Evolutionary conservation across 306 rosid species (phyloP), one percentile per base, ranked within the genome.

Genomic region (Quercus engelmannii): DNA sequence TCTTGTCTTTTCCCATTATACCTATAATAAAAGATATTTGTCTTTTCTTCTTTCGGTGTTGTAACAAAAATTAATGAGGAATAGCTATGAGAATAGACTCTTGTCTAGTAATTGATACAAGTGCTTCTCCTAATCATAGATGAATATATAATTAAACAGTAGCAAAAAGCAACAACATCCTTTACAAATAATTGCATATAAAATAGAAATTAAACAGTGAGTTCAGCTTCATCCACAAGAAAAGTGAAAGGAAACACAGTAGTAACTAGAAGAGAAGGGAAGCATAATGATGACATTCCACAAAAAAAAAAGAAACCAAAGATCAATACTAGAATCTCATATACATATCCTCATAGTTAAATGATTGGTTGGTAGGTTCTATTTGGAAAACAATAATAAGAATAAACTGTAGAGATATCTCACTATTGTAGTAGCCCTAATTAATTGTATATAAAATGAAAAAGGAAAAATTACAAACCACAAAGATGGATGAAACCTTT

Each of bases 311-410:
- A 43, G 74, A 73, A 59, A 79, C 83, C 75, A 71, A 54, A 82
- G 55, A 81, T 79, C 76, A 86, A 82, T 75, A 77, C 80, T 43
- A 74, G 79, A 73, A 74, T 86, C 90, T 80, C 83, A 85, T 85
- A 75, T 76, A 84, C 78, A 84, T 51, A 87, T 85, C 77, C 80
- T 83, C 86, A 63, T 75, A 77, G 72, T 82, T 55, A 81, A 89
- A 89, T 85, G 88, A 89, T 85, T 83, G 87, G 77, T 64, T 82
- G 74, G 80, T 76, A 80, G 77, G 55, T 74, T 80, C 83, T 64
- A 31, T 61, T 67, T 76, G 78, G 68, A 70, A 23, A 79, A 74
- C 73, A 85, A 85, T 68, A 21, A 81, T 76, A 83, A 68, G 35
- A 78, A 85, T 57, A 83, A 43, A 80, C 86, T 81, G 80, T 84